Base-by-base conservation (phyloP, 2,329 filamentous ascomycete genomes). In the Penicillium sp. region DNA sequence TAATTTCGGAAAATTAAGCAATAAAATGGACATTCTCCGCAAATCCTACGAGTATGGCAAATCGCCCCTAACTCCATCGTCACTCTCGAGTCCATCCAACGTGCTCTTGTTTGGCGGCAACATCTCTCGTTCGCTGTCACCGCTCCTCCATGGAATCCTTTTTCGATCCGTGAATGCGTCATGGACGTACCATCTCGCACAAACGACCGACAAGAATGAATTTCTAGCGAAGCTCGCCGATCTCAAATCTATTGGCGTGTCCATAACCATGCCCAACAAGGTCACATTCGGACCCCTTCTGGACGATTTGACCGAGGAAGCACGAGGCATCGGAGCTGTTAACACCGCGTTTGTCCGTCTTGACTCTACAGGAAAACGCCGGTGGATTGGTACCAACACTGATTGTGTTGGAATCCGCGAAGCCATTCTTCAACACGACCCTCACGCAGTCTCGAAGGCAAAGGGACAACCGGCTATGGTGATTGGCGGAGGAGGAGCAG, bases 211-310 rank as follows among this genome's bases (percentile, higher is more conserved):
- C 16, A 49, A 49, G 10, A 11, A 22, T 4, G 44, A 42, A 10
- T 60, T 59, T 24, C 46, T 52, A n/a, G 22, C 47, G 3, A 62
- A 78, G 77, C 67, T 74, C 71, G 58, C 66, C 79, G 46, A 44
- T 2, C 4, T 33, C 2, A n/a, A 47, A 7, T 53, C 35, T 27
- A 66, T 71, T 84, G 87, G 87, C 45, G 82, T 86, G 24, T 84
- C 87, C 2, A 85, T 92, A 29, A 92, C 89, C 16, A 93, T 92
- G 89, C 90, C 90, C 0, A 86, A 90, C 77, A 92, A 92, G 73
- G 83, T 92, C 19, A 81, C 86, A 64, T 89, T 92, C 67, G 82
- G 91, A 37, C 80, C 83, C 0, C 79, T 88, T 62, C 81, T 92
- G 8, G 88, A 92, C 67, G 82, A 86, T 50, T 76, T 91, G 44